Base-by-base conservation (phyloP, 108 stramenopile species). In the Epithemia pelagica region DNA sequence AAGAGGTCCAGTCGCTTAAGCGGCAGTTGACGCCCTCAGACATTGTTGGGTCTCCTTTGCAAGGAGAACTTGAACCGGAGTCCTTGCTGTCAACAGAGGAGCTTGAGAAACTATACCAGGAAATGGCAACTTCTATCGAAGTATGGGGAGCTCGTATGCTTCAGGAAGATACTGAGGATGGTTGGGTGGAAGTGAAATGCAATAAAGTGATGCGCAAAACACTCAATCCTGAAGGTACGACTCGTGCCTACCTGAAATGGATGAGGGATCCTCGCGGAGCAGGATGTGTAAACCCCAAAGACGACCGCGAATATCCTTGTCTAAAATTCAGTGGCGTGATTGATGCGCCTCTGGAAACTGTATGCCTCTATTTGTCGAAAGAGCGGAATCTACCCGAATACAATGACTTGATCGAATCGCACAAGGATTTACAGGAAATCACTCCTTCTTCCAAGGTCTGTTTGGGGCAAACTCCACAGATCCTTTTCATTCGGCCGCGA, bases 321-420 rank as follows among this genome's bases (percentile, higher is more conserved):
- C 75, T 91, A 33, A 85, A 83, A 59, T 76, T 78, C 27, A 78
- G 72, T 61, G 69, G 84, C 18, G 84, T 73, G 26, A 86, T 94
- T 55, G 86, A 94, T 73, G 92, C 92, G 26, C 85, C 88, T 0
- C 64, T 89, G 52, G 92, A 94, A 66, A 68, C 71, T 53, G 92
- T 94, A 2, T 94, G 89, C 66, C 72, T 74, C 25, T 91, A 89
- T 52, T 74, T 94, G 19, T 67, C 90, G 0, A 70, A 87, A 54
- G 76, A 79, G 58, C 69, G 76, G 24, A 74, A 66, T 0, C 72
- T 78, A 53, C 63, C 79, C 8, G 73, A 88, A 8, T 94, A 94
- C 74, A 94, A 94, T 65, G 89, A 90, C 53, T 58, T 94, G 46
- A 71, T 91, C 1, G 81, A 73, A 1, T 72, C 78, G 33, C 75